A percentile compares a stretch with the other conserved stretches of the same genome.
Evolutionary conservation across 2,329 filamentous ascomycete genomes (phyloP).

Genomic region (Fusarium floridanum): DNA sequence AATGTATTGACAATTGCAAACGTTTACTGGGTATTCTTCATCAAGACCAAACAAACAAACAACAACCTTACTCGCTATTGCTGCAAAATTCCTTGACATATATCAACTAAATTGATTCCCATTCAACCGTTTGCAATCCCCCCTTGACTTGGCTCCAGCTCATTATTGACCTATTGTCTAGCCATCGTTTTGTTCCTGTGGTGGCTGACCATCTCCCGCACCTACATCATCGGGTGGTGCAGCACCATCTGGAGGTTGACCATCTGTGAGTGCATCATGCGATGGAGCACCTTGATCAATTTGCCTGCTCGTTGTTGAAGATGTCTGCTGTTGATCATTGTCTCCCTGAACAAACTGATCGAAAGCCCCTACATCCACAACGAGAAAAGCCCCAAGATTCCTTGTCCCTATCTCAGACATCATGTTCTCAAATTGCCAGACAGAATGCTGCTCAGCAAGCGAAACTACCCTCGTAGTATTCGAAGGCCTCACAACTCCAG

Average conservation of each 20-base stretch:
- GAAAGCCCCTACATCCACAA: slow-evolving; percentile 37
- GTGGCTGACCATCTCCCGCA: not conserved
- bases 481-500: slow-evolving; percentile 26
- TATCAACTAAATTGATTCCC: not conserved
- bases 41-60: too few species aligned
- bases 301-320: not conserved
- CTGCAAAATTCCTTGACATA: not conserved
- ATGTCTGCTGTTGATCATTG: not conserved
- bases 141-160: not conserved
- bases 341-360: not conserved
- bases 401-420: slow-evolving; percentile 28
- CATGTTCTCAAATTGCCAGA: slow-evolving; percentile 43
- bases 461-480: slow-evolving; percentile 49
- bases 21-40: not conserved
- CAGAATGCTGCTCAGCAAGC: slow-evolving; percentile 43
- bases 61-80: not conserved
- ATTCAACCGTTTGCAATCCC: slow-evolving; percentile 16
- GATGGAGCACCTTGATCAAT: not conserved
- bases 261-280: not conserved
- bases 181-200: not conserved
- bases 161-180: not conserved
- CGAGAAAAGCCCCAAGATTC: slow-evolving; percentile 39
- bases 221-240: not conserved
- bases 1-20: too few species aligned
- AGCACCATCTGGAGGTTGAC: too few species aligned